Evolutionary conservation across 768 basidiomycete genomes (phyloP).

Genomic region (Lentinula sp.): DNA sequence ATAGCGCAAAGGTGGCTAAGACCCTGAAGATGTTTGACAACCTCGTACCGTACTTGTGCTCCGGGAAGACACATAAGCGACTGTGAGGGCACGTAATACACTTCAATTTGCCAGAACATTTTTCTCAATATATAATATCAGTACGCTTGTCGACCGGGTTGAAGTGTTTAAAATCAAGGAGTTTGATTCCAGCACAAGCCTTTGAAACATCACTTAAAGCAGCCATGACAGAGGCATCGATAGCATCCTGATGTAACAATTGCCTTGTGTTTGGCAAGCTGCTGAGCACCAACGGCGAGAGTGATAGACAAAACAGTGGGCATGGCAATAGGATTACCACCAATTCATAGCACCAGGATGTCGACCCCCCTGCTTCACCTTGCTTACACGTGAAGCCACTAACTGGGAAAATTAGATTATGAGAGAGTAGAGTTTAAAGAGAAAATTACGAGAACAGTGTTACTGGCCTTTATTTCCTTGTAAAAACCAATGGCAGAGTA

Average conservation of each 20-base stretch:
- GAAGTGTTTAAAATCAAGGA: conserved; percentile 99
- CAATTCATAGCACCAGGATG: conserved; percentile 97
- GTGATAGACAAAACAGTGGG: conserved; percentile 98
- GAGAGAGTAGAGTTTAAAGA: too few relatives aligned
- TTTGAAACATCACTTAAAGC: conserved; percentile 66
- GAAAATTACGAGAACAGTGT: too few relatives aligned
- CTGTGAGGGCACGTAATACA: conserved; percentile 95
- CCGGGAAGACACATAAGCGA: conserved; percentile 96
- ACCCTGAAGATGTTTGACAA: conserved; percentile 96
- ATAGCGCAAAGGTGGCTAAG: conserved; percentile 96
- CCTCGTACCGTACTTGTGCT: conserved; percentile 99
- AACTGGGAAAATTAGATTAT: conserved; percentile 4
- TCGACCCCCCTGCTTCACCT: conserved; percentile 99
- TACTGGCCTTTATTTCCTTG: conserved; percentile 95
- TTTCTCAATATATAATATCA: conserved; percentile 95
- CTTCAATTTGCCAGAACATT: conserved; percentile 92
- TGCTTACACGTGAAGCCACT: conserved; percentile 98
- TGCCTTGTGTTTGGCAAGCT: conserved; percentile 98
- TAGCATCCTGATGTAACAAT: conserved; percentile 99
- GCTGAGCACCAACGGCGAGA: conserved; percentile 97
- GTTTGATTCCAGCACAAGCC: conserved; percentile 90
- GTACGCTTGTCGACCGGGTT: conserved; percentile 99
- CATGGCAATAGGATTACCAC: conserved; percentile 99
- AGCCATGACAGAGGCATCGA: conserved; percentile 80
- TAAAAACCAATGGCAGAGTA: conserved; percentile 98